phyloP scores from a whole-genome alignment of 192 early-diverging fungal species.

The Phycomyces nitens region DNA sequence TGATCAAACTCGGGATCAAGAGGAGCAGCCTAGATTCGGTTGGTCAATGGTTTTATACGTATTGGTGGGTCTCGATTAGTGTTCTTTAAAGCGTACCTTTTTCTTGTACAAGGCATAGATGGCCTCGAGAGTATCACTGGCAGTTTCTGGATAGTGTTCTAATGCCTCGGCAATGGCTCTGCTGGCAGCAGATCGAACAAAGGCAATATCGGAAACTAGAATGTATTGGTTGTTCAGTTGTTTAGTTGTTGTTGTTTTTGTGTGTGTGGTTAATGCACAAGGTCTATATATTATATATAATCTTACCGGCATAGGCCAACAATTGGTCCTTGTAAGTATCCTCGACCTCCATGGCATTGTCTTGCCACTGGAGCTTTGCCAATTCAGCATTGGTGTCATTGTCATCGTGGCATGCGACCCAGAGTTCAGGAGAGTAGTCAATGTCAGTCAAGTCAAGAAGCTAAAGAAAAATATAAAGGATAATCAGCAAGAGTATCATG shows the following conservation, averaged over 20 bases:
- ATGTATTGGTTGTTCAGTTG: neutral
- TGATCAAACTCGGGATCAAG: conserved; percentile 87
- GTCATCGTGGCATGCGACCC: conserved; percentile 68
- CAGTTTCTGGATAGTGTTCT: conserved; percentile 48
- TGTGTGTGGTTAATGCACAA: conserved; percentile 5
- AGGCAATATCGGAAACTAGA: conserved; percentile 46
- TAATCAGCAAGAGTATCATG: too few species aligned
- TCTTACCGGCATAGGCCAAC: conserved; percentile 33
- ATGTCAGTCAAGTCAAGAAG: conserved; percentile 52
- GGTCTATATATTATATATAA: too few species aligned
- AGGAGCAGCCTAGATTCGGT: conserved; percentile 46
- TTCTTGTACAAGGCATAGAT: conserved; percentile 62
- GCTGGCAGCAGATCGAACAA: conserved; percentile 59
- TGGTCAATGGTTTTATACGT: neutral
- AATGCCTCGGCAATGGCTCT: conserved; percentile 64
- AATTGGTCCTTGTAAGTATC: conserved; percentile 44
- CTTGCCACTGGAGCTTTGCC: conserved; percentile 63
- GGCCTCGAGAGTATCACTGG: conserved; percentile 45
- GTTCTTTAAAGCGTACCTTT: neutral
- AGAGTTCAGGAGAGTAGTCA: conserved; percentile 64
- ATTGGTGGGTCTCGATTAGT: too few species aligned
- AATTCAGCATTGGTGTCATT: conserved; percentile 44
- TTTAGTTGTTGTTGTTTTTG: neutral
- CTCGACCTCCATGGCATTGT: conserved; percentile 55
- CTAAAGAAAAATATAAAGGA: conserved; percentile 12